Base-by-base conservation (phyloP, 2,329 filamentous ascomycete species). In the Chrysoporthe cubensis region DNA sequence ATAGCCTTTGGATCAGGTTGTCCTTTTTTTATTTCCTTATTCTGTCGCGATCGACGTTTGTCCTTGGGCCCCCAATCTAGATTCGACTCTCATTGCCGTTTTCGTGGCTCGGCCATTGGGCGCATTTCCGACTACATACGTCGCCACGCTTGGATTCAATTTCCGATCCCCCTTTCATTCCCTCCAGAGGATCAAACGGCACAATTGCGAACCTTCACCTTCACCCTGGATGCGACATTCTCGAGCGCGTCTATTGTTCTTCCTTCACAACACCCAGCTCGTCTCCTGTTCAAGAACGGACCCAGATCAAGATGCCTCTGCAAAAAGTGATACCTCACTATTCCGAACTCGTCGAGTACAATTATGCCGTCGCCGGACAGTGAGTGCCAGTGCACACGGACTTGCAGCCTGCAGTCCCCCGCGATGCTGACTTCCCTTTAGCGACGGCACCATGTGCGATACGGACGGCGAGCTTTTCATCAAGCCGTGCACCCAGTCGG, bases 381-480 rank as follows among this genome's bases (percentile, higher is more conserved):
- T 94, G 84, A 85, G 91, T 50, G 48, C 52, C 52, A 54, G 26
- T 4, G 50, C 16, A 13, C 32, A 7, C 7, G n/a, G 26, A 6
- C 5, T 42, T n/a, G 16, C 50, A 37, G 37, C 42, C 11, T 42
- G 26, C 43, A 9, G 37, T 26, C 46, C 32, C 26, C 21, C 62
- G 60, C 60, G 59, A 71, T 74, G 66, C 73, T 74, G 4, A 71
- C 62, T 16, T 40, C 40, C 69, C 57, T 9, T 44, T 60, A 97
- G 94, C 81, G 94, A 96, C 73, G 96, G 96, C 71, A 95, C 97
- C 59, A 87, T 97, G 74, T 94, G 91, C 76, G 93, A 97, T 75
- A 84, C 87, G 66, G 89, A 92, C 64, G 96, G 96, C 76, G 88
- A 91, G 71, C 84, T 98, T 44, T 92, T 99, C 77, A 93, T 97